Conservation (phyloP, 306 rosid species). For the Argentina anserina region DNA sequence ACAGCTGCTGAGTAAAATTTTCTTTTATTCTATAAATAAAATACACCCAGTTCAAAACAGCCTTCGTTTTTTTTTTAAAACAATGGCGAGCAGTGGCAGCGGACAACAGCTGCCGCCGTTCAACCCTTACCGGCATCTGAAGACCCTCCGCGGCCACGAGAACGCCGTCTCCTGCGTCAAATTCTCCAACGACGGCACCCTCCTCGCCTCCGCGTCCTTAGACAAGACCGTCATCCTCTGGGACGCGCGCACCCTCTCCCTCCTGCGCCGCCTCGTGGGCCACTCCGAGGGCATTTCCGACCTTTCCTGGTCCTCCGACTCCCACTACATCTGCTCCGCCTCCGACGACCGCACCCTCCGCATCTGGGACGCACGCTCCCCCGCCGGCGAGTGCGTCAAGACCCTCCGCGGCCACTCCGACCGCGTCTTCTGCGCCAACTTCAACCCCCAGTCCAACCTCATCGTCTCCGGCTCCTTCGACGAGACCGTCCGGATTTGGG, state of each 20-base stretch:
- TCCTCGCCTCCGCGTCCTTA: slow-evolving; percentile 74
- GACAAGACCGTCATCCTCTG: slow-evolving; percentile 80
- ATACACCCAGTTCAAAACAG: too few species aligned
- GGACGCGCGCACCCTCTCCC: slow-evolving; percentile 53
- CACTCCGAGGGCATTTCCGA: slow-evolving; percentile 82
- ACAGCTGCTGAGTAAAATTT: too few species aligned
- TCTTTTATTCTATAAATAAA: too few species aligned
- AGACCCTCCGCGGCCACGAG: slow-evolving; percentile 62
- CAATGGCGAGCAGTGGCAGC: slow-evolving; percentile 39
- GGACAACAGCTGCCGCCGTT: slow-evolving; percentile 36
- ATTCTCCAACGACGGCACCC: slow-evolving; percentile 77
- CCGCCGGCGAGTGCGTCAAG: slow-evolving; percentile 68
- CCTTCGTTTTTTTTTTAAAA: too few species aligned
- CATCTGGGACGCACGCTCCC: slow-evolving; percentile 74
- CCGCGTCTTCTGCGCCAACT: slow-evolving; percentile 78
- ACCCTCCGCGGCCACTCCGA: slow-evolving; percentile 76
- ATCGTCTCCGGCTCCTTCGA: slow-evolving; percentile 93
- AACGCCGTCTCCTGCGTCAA: slow-evolving; percentile 75
- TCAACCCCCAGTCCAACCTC: slow-evolving; percentile 67
- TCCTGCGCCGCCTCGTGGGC: slow-evolving; percentile 65
- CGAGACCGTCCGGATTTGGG: slow-evolving; percentile 82
- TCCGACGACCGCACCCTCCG: slow-evolving; percentile 89
- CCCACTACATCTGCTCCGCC: slow-evolving; percentile 93
- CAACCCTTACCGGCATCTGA: slow-evolving; percentile 71
- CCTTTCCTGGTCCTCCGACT: slow-evolving; percentile 88